A percentile compares a stretch with the other conserved stretches of the same genome.
phyloP scores from a whole-genome alignment of 805 yeast species.

The Ogataea ramenticola region DNA sequence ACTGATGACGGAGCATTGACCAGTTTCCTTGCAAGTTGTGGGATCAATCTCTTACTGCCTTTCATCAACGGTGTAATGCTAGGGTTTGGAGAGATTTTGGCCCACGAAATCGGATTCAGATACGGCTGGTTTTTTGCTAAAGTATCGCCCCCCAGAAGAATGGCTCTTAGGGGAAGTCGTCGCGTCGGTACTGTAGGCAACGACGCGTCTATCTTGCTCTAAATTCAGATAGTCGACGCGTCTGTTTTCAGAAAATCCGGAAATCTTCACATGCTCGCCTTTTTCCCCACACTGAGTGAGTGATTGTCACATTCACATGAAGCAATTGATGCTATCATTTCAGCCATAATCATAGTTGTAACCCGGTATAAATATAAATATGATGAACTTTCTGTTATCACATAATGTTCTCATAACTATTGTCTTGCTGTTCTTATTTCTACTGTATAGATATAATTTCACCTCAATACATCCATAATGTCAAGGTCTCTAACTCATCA shows the following conservation, averaged over 20 bases:
- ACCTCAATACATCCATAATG: background rate
- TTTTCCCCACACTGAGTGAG: background rate
- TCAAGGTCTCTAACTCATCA: background rate
- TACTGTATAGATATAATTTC: too few species aligned
- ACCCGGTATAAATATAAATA: too few species aligned
- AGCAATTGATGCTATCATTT: background rate
- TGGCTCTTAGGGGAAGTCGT: background rate
- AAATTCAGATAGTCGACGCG: too few species aligned
- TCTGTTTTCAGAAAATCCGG: too few species aligned
- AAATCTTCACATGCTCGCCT: background rate
- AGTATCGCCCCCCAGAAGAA: slow-evolving; percentile 28
- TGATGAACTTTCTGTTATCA: too few species aligned
- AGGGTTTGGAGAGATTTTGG: slow-evolving; percentile 91
- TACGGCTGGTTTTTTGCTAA: slow-evolving; percentile 71
- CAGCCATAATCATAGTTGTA: too few species aligned
- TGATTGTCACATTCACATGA: background rate
- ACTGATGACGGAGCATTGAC: background rate
- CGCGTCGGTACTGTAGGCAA: too few species aligned
- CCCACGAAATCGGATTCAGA: slow-evolving; percentile 83
- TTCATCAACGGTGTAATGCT: slow-evolving; percentile 91
- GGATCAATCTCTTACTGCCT: slow-evolving; percentile 76
- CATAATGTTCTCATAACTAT: too few species aligned
- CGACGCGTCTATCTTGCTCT: background rate
- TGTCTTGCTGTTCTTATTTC: too few species aligned
- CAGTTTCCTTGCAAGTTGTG: slow-evolving; percentile 35